Percentiles rank a stretch among this genome's conserved stretches.
phyloP scores from a whole-genome alignment of 169 alveolate species.

The Prorocentrum cordatum region DNA sequence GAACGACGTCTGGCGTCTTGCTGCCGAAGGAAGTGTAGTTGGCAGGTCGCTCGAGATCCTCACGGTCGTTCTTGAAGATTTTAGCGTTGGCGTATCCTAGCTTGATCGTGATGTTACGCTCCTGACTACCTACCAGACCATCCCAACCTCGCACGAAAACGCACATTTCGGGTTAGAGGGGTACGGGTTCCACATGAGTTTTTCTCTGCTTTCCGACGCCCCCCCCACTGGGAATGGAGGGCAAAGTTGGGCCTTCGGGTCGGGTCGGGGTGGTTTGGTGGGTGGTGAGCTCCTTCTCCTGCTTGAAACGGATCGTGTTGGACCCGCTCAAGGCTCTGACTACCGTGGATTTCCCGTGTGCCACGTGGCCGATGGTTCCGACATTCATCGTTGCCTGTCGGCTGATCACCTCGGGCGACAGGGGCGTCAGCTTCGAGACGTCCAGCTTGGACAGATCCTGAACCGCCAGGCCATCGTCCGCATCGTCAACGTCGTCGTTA shows the following conservation, averaged over 20 bases:
- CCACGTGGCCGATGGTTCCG: constrained; percentile 99
- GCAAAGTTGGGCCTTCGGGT: too few relatives aligned
- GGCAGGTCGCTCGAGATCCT: constrained; percentile 79
- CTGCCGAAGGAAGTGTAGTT: not conserved
- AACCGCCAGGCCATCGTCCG: not conserved
- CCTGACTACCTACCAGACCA: too few relatives aligned
- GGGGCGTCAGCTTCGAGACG: constrained; percentile 89
- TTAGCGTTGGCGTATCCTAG: constrained; percentile 99
- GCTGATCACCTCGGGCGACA: constrained; percentile 96
- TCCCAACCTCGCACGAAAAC: too few relatives aligned
- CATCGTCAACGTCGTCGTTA: too few relatives aligned
- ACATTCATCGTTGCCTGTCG: constrained; percentile 96
- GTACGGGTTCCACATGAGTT: too few relatives aligned
- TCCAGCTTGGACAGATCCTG: constrained; percentile 79
- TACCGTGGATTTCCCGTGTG: constrained; percentile 83
- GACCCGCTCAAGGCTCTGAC: constrained; percentile 95
- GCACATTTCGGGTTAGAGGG: too few relatives aligned
- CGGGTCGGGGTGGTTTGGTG: too few relatives aligned
- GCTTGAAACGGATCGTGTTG: constrained; percentile 90
- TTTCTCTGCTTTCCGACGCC: too few relatives aligned
- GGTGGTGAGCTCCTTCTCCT: constrained; percentile 57
- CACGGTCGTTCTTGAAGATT: constrained; percentile 94
- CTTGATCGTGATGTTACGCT: constrained; percentile 96
- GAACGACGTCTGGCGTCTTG: not conserved
- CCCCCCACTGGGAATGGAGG: too few relatives aligned